Evolutionary conservation across 345 rosid species (phyloP), one percentile per base, ranked within the genome.

Genomic region (Ceriops tagal): DNA sequence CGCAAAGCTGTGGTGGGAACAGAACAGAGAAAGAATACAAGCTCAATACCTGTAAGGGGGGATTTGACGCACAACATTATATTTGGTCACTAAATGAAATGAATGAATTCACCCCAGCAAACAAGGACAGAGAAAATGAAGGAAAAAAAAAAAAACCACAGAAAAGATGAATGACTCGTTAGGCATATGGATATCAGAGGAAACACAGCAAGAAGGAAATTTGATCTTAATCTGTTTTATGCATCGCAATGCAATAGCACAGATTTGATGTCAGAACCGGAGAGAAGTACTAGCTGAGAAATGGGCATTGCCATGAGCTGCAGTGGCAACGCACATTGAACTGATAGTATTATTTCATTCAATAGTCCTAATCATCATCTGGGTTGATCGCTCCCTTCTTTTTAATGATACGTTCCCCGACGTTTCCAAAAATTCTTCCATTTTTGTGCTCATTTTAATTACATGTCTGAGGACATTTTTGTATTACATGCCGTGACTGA

Each of bases 1-100:
- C 3, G 98, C 98, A n/a, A 93, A 91, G 86, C 66, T 53, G 43
- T 93, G 98, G 98, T 93, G 98, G 98, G 98, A 93, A 75, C 89
- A 91, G 82, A 93, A 93, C 82, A 87, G 97, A 74, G 98, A 89
- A 58, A 89, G 98, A 80, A 93, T 93, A 91, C 98, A 93, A 82
- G 66, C 86, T 73, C 97, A 89, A 69, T 93, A 93, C 81, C 91
- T 93, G 71, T 93, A 78, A 72, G 34, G 49, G 37, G 30, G 10
- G 58, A 20, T 20, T 34, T 46, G 34, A 53, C 71, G 30, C 18
- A 43, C 49, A 43, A 3, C 31, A 21, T 34, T 30, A 27, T 5
- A 47, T 35, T 62, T 61, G 34, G 39, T 27, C 52, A 53, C 55
- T 60, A 46, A 49, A 30, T 51, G 52, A 64, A 20, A 31, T 61